These are phyloP conservation scores for Neofusicoccum parvum DNA, from an alignment of 2,329 filamentous ascomycete species.

Conservation along the genomic window DNA sequence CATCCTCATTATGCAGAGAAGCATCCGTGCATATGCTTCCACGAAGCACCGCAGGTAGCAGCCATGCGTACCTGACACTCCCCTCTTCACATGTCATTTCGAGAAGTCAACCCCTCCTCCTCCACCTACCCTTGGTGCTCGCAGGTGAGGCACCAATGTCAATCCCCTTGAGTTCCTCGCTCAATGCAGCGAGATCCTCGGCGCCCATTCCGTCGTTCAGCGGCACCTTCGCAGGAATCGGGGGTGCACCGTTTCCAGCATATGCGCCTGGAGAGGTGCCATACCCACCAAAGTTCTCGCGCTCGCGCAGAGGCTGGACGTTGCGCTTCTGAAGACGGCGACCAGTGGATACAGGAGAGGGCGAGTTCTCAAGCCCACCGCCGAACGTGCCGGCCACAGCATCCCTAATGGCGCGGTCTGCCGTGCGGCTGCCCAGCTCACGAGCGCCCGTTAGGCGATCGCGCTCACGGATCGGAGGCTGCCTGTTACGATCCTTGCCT, in stretches of 20 bases:
- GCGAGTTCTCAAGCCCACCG: neutral
- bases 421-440: conserved; percentile 31
- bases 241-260: conserved; percentile 49
- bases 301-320: conserved; percentile 33
- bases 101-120: conserved; percentile 7
- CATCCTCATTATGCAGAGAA: conserved; percentile 8
- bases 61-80: neutral
- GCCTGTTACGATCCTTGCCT: conserved; percentile 43
- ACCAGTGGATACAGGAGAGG: neutral
- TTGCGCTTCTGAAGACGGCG: conserved; percentile 34
- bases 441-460: conserved; percentile 56
- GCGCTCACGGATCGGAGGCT: conserved; percentile 43
- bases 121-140: conserved; percentile 10
- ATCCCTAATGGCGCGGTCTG: conserved; percentile 18
- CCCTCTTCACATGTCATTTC: conserved; percentile 6
- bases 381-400: conserved; percentile 10
- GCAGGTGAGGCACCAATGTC: conserved; percentile 43
- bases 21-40: neutral
- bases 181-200: conserved; percentile 60
- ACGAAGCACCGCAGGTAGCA: neutral
- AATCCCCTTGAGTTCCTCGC: conserved; percentile 67
- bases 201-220: conserved; percentile 51
- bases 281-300: conserved; percentile 38
- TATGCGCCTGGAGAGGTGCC: conserved; percentile 32
- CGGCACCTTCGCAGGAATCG: conserved; percentile 72